phyloP scores from a whole-genome alignment of 805 yeast genomes.

The Naumovozyma castellii region DNA sequence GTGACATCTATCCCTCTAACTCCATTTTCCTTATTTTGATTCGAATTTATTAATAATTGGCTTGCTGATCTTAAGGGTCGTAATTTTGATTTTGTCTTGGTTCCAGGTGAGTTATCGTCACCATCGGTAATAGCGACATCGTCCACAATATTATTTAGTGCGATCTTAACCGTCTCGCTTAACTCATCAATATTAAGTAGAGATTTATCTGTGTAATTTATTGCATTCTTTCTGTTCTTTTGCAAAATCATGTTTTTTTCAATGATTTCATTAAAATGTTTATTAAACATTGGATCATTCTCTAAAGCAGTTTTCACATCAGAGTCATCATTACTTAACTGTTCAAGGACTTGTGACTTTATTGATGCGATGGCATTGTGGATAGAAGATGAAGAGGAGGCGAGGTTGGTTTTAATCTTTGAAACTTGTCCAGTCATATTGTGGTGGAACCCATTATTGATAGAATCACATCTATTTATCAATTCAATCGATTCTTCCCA shows the following conservation, averaged over 20 bases:
- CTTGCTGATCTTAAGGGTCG: background rate
- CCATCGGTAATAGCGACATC: too few relatives aligned
- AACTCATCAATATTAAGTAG: constrained; percentile 6
- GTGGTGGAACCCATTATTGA: constrained; percentile 18
- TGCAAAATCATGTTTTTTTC: constrained; percentile 12
- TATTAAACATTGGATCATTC: constrained; percentile 9
- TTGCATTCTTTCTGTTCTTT: constrained; percentile 5
- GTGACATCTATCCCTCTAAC: background rate
- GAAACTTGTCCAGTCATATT: constrained; percentile 12
- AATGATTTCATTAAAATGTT: constrained; percentile 14
- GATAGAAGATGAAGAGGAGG: constrained; percentile 11
- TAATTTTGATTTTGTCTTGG: background rate
- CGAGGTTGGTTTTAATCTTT: constrained; percentile 13
- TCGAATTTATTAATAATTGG: constrained; percentile 3
- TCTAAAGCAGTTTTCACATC: constrained; percentile 6
- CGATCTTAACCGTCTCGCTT: constrained; percentile 7
- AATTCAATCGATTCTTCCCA: constrained; percentile 26
- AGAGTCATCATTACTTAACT: constrained; percentile 4
- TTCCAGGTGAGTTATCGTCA: background rate
- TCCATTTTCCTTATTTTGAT: background rate
- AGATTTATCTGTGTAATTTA: constrained; percentile 4
- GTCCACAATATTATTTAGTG: constrained; percentile 6
- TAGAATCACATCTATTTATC: constrained; percentile 28
- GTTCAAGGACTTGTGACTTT: constrained; percentile 11
- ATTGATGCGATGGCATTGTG: constrained; percentile 12